These are phyloP conservation scores for Collybiopsis confluens DNA, from an alignment of 768 basidiomycete genomes.

Conservation along the genomic window DNA sequence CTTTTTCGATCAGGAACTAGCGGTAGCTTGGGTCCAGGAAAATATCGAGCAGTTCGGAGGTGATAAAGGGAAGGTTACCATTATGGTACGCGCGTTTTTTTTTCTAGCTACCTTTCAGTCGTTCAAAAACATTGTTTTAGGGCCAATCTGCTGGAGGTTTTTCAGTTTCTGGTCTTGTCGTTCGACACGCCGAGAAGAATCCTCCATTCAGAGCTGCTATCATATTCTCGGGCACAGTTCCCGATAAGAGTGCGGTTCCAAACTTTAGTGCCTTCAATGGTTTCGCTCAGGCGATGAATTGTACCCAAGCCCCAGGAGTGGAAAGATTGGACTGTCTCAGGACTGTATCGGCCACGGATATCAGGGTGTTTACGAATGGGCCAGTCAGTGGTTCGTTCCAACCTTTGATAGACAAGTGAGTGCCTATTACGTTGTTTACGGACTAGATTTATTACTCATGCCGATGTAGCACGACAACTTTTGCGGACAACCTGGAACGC, in stretches of 20 bases:
- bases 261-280: not conserved
- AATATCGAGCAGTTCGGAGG: conserved; percentile 34
- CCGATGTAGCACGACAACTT: not conserved
- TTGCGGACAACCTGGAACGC: not conserved
- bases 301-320: not conserved
- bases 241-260: not conserved
- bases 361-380: not conserved
- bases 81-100: conserved; percentile 20
- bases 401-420: not conserved
- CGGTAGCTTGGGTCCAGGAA: conserved; percentile 35
- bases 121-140: not conserved
- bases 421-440: not conserved
- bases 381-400: not conserved
- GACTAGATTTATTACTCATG: not conserved
- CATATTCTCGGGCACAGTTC: not conserved
- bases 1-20: conserved; percentile 36
- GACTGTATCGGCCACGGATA: not conserved
- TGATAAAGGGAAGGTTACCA: conserved; percentile 27
- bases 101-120: not conserved
- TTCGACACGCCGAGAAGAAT: not conserved
- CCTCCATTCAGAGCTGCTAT: conserved; percentile 8
- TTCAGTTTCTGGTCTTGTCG: conserved; percentile 1
- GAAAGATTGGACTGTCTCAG: not conserved
- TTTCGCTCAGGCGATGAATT: not conserved
- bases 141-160: conserved; percentile 2